Percentiles rank a stretch among this genome's conserved stretches.
Conservation (phyloP, 257 asterid species). For the Lycium ferocissimum region DNA sequence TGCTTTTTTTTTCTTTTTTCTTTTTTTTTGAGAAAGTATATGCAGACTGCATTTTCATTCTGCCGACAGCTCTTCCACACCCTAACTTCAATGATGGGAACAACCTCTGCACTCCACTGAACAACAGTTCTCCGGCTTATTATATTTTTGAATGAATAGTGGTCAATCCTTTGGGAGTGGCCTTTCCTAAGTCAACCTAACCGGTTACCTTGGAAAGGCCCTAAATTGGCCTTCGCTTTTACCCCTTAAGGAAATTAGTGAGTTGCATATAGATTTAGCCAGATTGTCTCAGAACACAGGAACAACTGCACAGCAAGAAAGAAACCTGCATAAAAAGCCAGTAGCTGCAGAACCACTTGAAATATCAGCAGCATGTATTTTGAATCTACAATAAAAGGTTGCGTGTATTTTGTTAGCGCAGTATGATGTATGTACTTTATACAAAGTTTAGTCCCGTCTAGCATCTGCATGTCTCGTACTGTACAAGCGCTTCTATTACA, state of each 20-base stretch:
- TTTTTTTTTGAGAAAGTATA: not conserved
- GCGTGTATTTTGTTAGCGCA: not conserved
- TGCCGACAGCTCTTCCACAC: no score
- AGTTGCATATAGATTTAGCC: not conserved
- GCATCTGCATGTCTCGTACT: not conserved
- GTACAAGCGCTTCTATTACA: not conserved
- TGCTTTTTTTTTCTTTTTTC: not conserved
- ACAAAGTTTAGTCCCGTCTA: not conserved
- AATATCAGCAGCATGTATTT: not conserved
- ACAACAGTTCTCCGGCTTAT: not conserved
- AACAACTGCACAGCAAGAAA: not conserved
- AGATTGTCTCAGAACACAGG: not conserved
- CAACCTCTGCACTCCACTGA: no score
- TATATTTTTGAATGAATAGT: no score
- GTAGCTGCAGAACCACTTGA: not conserved
- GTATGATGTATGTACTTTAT: not conserved
- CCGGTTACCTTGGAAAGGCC: not conserved
- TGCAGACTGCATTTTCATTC: not conserved
- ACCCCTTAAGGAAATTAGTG: not conserved
- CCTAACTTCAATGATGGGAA: no score
- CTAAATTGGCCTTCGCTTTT: not conserved
- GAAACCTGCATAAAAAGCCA: conserved; percentile 3
- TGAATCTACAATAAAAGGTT: not conserved
- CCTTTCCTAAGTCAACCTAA: not conserved
- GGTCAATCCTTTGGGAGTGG: not conserved